phyloP scores from a whole-genome alignment of 768 basidiomycete species.

The Cystofilobasidium capitatum region DNA sequence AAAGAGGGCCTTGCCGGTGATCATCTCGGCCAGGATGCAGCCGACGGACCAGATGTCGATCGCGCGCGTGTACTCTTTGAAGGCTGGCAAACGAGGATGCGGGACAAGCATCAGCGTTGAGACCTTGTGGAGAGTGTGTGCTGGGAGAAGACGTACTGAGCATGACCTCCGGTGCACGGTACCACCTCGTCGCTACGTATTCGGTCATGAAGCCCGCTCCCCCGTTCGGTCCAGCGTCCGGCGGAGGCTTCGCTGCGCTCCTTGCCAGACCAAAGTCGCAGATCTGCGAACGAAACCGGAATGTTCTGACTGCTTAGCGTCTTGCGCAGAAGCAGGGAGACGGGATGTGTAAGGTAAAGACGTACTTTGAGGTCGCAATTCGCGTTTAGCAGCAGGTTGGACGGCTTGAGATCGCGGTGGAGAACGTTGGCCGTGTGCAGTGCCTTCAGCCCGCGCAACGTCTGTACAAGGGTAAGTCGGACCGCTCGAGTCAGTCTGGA shows the following conservation, averaged over 20 bases:
- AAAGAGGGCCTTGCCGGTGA: conserved; percentile 92
- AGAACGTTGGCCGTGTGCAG: conserved; percentile 86
- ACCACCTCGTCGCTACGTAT: conserved; percentile 98
- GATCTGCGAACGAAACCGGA: too few relatives aligned
- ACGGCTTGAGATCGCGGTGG: conserved; percentile 45
- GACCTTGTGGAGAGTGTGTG: too few relatives aligned
- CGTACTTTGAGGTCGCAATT: conserved; percentile 43
- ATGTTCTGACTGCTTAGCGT: too few relatives aligned
- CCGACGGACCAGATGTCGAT: conserved; percentile 42
- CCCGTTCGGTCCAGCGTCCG: conserved; percentile 46
- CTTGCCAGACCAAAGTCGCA: conserved; percentile 90
- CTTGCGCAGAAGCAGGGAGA: neutral
- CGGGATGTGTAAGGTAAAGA: neutral
- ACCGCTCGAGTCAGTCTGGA: neutral
- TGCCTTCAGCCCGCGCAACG: conserved; percentile 87
- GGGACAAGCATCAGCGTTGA: too few relatives aligned
- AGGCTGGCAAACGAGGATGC: neutral
- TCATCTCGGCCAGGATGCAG: conserved; percentile 70
- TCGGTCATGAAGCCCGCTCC: conserved; percentile 40
- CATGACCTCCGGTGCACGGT: conserved; percentile 98
- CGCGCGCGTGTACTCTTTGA: conserved; percentile 87
- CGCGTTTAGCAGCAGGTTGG: conserved; percentile 42
- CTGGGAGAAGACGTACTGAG: conserved; percentile 47
- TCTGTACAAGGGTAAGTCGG: conserved; percentile 48
- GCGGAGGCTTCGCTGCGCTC: conserved; percentile 27